Evolutionary conservation across 768 basidiomycete species (phyloP).

Genomic region (Psilocybe azurescens): DNA sequence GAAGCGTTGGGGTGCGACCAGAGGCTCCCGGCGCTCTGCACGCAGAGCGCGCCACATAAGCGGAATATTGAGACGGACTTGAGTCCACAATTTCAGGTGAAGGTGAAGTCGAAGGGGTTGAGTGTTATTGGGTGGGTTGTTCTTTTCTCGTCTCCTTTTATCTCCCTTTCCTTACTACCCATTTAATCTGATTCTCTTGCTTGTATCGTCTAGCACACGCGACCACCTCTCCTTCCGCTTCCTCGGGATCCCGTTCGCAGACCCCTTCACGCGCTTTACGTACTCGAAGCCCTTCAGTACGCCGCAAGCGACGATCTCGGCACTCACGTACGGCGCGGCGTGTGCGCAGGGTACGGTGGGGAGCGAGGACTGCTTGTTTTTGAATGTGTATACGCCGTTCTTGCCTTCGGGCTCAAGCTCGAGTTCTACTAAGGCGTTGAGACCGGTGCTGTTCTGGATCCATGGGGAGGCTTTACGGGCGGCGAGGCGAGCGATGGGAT

Average conservation of each 20-base stretch:
- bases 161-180: neutral
- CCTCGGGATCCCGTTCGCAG: constrained; percentile 55
- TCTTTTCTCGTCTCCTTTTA: neutral
- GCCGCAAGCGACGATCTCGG: constrained; percentile 31
- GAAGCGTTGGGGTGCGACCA: constrained; percentile 22
- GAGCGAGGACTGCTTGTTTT: constrained; percentile 50
- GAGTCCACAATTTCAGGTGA: constrained; percentile 27
- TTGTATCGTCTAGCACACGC: constrained; percentile 38
- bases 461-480: constrained; percentile 53
- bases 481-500: constrained; percentile 44
- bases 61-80: constrained; percentile 27
- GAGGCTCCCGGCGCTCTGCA: constrained; percentile 31
- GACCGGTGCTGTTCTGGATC: constrained; percentile 56
- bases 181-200: neutral
- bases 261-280: constrained; percentile 46
- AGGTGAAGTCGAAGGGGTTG: constrained; percentile 29
- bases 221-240: constrained; percentile 56
- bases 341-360: constrained; percentile 35
- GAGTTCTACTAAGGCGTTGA: constrained; percentile 25
- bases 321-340: constrained; percentile 35
- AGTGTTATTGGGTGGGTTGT: constrained; percentile 27
- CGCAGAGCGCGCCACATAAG: constrained; percentile 34
- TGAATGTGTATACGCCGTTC: constrained; percentile 51
- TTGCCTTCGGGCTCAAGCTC: constrained; percentile 24
- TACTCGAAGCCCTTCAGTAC: constrained; percentile 41